phyloP scores from a whole-genome alignment of 306 rosid species.

The Gastrolobium bilobum region DNA sequence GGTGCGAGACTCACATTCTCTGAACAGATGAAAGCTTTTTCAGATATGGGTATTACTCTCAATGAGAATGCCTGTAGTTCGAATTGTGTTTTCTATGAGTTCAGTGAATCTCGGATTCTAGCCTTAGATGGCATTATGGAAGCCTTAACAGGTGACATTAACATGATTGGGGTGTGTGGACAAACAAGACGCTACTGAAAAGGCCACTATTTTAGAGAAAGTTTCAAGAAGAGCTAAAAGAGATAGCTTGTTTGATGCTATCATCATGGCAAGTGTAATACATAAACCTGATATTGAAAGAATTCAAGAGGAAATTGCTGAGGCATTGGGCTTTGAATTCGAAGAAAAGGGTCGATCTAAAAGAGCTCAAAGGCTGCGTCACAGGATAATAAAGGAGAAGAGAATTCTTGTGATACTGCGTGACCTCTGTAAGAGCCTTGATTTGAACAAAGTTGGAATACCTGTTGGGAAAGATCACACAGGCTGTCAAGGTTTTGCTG shows the following conservation, averaged over 20 bases:
- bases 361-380: too few relatives aligned
- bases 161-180: background rate
- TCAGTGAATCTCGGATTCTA: background rate
- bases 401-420: too few relatives aligned
- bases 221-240: background rate
- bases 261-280: background rate
- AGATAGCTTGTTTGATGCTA: background rate
- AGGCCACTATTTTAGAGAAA: background rate
- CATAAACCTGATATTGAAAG: background rate
- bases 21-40: too few relatives aligned
- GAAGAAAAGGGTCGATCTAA: background rate
- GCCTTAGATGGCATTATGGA: background rate
- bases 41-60: too few relatives aligned
- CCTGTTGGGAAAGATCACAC: background rate
- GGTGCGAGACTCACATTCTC: too few relatives aligned
- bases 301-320: background rate
- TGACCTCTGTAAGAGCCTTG: background rate
- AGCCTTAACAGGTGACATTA: background rate
- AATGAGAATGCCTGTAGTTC: too few relatives aligned
- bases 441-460: constrained; percentile 32
- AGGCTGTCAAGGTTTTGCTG: constrained; percentile 1
- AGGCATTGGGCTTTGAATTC: background rate
- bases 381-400: too few relatives aligned
- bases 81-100: background rate
- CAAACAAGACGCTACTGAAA: background rate